Evolutionary conservation across 306 rosid species (phyloP), one percentile per base, ranked within the genome.

Genomic region (Dicorynia guianensis): DNA sequence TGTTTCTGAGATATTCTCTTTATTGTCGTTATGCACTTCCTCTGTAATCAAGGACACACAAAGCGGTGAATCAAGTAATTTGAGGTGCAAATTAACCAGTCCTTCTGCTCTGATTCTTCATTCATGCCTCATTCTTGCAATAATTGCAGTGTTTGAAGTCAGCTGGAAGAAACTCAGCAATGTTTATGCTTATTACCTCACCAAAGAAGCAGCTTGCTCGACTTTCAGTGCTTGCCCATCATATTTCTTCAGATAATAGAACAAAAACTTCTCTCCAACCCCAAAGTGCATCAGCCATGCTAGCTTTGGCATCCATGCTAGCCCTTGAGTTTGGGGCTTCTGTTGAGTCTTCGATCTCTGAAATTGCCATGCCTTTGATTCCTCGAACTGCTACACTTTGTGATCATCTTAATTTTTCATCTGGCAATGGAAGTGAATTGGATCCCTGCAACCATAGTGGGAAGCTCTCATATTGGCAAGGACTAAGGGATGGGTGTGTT

Each of bases 201-300:
- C 88, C 90, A 43, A 92, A 94, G 82, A 92, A 82, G 84, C 97
- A 94, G 82, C 88, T 78, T 75, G 89, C 97, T 76, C 92, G 96
- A 75, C 90, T 92, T 72, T 79, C 93, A 43, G 76, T 80, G 64
- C 88, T 94, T 75, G 88, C 97, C 64, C 87, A 88, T 73, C 69
- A 82, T 79, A 83, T 82, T 79, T 84, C 90, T 80, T 81, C 86
- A 59, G 93, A 87, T 52, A 93, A 92, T 56, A 86, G 82, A 81
- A 67, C 80, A 70, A 90, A 72, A 33, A 36, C 78, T 79, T 79
- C 83, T 53, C 62, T 66, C 57, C 93, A 83, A 78, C 78, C 86
- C 82, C 96, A 82, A 79, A 63, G 71, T 80, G 88, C 93, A 50
- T 82, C 97, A 46, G 90, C 95, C 67, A 90, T 94, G 92, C 73